A percentile compares a stretch with the other conserved stretches of the same genome.
phyloP scores from a whole-genome alignment of 2,329 filamentous ascomycete genomes.

The Amylocarpus encephaloides region DNA sequence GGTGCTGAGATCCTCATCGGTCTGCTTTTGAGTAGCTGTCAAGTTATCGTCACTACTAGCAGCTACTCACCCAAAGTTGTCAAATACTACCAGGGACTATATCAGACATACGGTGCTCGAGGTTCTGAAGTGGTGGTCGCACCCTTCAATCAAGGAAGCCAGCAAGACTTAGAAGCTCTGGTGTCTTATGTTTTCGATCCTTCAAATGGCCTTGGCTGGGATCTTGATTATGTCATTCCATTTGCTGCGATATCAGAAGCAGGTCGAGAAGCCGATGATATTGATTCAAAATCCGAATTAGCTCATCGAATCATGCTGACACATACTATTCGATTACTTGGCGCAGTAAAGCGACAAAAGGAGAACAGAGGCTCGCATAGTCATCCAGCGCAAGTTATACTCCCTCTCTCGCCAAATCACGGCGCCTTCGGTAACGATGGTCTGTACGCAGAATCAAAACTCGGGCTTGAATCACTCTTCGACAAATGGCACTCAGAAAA shows the following conservation, averaged over 20 bases:
- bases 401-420: constrained; percentile 93
- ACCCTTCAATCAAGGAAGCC: constrained; percentile 96
- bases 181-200: constrained; percentile 77
- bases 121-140: constrained; percentile 93
- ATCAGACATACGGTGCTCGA: constrained; percentile 80
- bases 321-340: constrained; percentile 83
- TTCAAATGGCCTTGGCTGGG: constrained; percentile 83
- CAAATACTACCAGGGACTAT: constrained; percentile 97
- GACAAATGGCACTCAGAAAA: constrained; percentile 94
- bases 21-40: constrained; percentile 57
- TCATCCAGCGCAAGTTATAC: constrained; percentile 81
- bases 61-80: constrained; percentile 91
- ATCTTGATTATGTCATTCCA: constrained; percentile 87
- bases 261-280: constrained; percentile 86
- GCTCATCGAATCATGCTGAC: constrained; percentile 97
- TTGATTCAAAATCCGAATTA: constrained; percentile 93
- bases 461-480: constrained; percentile 91
- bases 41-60: constrained; percentile 88
- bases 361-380: constrained; percentile 78
- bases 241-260: constrained; percentile 96
- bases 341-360: constrained; percentile 84
- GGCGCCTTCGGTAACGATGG: constrained; percentile 95
- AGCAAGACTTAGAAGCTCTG: constrained; percentile 88
- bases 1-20: constrained; percentile 91
- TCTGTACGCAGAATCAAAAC: constrained; percentile 94